phyloP scores from a whole-genome alignment of 208 protist genomes.

The Naegleria gruberi region DNA sequence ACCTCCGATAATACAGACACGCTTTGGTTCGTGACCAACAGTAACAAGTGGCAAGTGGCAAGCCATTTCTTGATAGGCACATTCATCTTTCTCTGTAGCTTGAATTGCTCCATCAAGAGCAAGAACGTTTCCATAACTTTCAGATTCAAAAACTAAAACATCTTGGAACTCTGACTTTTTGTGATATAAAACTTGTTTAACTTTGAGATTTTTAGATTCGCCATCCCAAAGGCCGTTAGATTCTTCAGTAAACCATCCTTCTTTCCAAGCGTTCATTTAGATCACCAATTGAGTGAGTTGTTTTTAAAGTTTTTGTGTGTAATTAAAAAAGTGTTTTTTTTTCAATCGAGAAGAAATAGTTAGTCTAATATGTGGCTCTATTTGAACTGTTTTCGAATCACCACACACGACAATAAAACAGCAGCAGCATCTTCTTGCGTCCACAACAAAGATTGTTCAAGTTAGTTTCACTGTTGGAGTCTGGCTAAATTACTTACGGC shows the following conservation, averaged over 20 bases:
- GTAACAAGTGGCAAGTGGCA: conserved; percentile 41
- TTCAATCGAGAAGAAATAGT: too few species aligned
- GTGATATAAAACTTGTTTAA: not conserved
- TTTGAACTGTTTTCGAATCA: too few species aligned
- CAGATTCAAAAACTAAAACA: not conserved
- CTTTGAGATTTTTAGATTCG: not conserved
- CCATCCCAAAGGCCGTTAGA: not conserved
- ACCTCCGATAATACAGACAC: conserved; percentile 47
- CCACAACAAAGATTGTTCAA: too few species aligned
- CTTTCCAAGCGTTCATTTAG: not conserved
- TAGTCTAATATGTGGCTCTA: too few species aligned
- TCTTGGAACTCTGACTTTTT: conserved; percentile 19
- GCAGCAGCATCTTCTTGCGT: too few species aligned
- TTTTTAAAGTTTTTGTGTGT: too few species aligned
- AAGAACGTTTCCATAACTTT: conserved; percentile 19
- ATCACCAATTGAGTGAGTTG: too few species aligned
- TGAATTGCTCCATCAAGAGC: conserved; percentile 27
- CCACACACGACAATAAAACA: too few species aligned
- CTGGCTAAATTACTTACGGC: too few species aligned
- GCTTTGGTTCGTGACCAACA: conserved; percentile 38
- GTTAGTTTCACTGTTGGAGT: too few species aligned
- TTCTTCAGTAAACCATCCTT: not conserved
- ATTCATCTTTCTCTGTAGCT: conserved; percentile 32
- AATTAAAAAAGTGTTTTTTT: too few species aligned
- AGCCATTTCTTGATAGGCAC: conserved; percentile 43